phyloP scores from a whole-genome alignment of 148 eudicot genomes.

The Gaultheria prostrata region DNA sequence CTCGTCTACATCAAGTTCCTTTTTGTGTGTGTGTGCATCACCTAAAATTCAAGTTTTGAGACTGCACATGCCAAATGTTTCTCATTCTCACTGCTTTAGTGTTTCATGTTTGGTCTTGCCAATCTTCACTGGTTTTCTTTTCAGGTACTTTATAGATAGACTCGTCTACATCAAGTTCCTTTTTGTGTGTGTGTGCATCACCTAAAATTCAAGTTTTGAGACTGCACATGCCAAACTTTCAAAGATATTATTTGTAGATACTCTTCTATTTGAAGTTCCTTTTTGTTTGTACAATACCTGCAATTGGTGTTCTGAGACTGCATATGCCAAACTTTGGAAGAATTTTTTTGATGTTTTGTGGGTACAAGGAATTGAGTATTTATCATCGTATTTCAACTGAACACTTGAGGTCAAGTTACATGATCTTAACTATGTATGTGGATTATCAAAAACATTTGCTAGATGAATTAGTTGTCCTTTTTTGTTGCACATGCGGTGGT shows the following conservation, averaged over 20 bases:
- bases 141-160: conserved; percentile 54
- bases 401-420: background rate
- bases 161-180: too few relatives aligned
- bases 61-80: conserved; percentile 33
- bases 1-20: too few relatives aligned
- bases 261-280: background rate
- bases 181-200: too few relatives aligned
- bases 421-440: background rate
- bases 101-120: conserved; percentile 94
- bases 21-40: background rate
- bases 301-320: background rate
- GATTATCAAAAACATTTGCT: background rate
- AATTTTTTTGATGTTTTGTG: background rate
- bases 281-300: background rate
- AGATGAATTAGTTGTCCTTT: background rate
- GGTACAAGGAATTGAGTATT: background rate
- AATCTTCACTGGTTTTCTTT: conserved; percentile 80
- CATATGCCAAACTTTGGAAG: background rate
- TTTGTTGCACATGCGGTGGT: background rate
- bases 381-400: background rate
- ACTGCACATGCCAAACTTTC: too few relatives aligned
- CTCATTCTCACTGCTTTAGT: conserved; percentile 66
- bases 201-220: too few relatives aligned
- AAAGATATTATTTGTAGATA: too few relatives aligned
- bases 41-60: background rate